Conservation (phyloP, 768 basidiomycete species). For the Sarcomyxa edulis region DNA sequence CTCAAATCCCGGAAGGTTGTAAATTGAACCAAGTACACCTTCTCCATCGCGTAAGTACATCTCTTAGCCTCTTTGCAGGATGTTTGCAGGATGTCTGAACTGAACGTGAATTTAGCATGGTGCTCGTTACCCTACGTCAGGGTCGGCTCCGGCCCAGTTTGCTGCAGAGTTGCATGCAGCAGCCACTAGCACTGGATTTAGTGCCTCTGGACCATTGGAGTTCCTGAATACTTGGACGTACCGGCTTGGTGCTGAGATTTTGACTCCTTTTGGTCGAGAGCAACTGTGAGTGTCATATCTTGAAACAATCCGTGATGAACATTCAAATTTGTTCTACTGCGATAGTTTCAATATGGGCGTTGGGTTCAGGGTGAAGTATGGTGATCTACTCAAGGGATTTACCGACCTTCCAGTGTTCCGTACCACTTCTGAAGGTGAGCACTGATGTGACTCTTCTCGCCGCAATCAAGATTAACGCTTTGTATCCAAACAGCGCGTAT, state of each 20-base stretch:
- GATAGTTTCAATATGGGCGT: conserved; percentile 44
- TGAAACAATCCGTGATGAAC: not conserved
- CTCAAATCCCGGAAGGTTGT: conserved; percentile 41
- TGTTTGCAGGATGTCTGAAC: no score
- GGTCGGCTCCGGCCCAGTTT: conserved; percentile 38
- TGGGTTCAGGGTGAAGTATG: conserved; percentile 60
- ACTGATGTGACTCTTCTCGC: not conserved
- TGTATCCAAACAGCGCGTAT: conserved; percentile 44
- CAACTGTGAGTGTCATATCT: conserved; percentile 45
- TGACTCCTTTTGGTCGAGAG: conserved; percentile 73
- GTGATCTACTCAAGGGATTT: conserved; percentile 39
- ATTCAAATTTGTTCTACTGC: not conserved
- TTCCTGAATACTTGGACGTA: conserved; percentile 78
- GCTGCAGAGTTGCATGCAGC: conserved; percentile 40
- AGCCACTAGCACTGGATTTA: conserved; percentile 36
- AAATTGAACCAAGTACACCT: conserved; percentile 47
- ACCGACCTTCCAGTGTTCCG: conserved; percentile 54
- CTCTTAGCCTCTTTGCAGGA: no score
- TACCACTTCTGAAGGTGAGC: conserved; percentile 49
- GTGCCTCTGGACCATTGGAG: conserved; percentile 44
- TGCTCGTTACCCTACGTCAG: conserved; percentile 52
- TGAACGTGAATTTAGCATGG: no score
- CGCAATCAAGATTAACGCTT: not conserved
- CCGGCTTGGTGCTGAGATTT: conserved; percentile 69
- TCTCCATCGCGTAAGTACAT: conserved; percentile 60